Evolutionary conservation across 2,329 filamentous ascomycete genomes (phyloP).

Genomic region (Sclerotinia trifoliorum): DNA sequence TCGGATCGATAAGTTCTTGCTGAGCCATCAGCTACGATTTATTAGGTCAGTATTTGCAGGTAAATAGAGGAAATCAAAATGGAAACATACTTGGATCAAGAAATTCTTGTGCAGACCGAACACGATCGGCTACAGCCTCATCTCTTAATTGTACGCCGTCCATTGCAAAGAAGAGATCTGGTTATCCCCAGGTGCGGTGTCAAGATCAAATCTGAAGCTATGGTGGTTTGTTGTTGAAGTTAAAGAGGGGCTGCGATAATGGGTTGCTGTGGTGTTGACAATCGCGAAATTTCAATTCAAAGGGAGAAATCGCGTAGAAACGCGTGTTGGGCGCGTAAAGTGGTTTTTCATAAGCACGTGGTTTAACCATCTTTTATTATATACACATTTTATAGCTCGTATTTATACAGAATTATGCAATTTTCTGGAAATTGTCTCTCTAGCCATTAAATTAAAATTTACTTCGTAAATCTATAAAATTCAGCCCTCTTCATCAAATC

Average conservation of each 20-base stretch:
- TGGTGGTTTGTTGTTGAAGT: slow-evolving; percentile 8
- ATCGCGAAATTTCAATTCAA: slow-evolving; percentile 21
- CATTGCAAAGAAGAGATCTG: slow-evolving; percentile 45
- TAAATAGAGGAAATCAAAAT: slow-evolving; percentile 8
- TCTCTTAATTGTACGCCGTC: slow-evolving; percentile 75
- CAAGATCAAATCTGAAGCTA: neutral
- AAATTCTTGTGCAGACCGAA: slow-evolving; percentile 87
- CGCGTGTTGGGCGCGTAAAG: slow-evolving; percentile 18
- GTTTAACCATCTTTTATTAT: no score
- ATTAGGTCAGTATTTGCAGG: slow-evolving; percentile 30
- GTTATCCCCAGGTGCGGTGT: neutral
- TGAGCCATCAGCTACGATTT: slow-evolving; percentile 29
- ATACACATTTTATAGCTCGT: no score
- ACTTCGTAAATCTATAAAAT: no score
- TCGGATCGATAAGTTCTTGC: slow-evolving; percentile 77
- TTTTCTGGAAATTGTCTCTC: neutral
- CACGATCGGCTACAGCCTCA: slow-evolving; percentile 78
- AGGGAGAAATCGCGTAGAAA: slow-evolving; percentile 17
- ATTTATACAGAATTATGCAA: neutral
- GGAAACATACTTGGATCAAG: slow-evolving; percentile 77
- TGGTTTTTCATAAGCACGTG: neutral
- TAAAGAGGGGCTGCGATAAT: neutral
- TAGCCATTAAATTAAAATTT: no score
- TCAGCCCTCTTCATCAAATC: no score
- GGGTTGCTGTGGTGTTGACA: slow-evolving; percentile 15